Conservation (phyloP, 176 grass and related monocot genomes). For the Secale cereale region DNA sequence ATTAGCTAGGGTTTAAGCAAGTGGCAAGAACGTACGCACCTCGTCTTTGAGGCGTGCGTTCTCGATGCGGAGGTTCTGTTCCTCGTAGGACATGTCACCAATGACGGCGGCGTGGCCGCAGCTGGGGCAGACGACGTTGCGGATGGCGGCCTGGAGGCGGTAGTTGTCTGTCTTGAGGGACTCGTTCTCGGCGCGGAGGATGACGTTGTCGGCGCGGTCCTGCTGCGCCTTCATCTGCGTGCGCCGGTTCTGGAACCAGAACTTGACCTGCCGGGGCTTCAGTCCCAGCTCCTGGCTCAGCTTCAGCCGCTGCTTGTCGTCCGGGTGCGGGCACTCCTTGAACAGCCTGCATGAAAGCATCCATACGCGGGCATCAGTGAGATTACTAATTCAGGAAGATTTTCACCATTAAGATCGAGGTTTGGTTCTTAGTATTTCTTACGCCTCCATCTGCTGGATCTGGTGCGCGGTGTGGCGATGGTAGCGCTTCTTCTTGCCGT, state of each 20-base stretch:
- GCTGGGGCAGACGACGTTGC: conserved; percentile 87
- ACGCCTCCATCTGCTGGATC: conserved; percentile 99
- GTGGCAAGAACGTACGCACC: conserved; percentile 26
- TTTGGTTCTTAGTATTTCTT: neutral
- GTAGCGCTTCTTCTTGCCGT: conserved; percentile 92
- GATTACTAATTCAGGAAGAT: neutral
- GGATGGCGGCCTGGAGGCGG: conserved; percentile 82
- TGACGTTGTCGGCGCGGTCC: conserved; percentile 81
- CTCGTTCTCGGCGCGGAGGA: conserved; percentile 89
- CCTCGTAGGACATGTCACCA: conserved; percentile 82
- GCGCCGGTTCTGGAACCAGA: conserved; percentile 99
- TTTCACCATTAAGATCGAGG: neutral
- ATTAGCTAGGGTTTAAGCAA: conserved; percentile 5
- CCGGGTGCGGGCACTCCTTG: conserved; percentile 97
- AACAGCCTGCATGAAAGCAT: conserved; percentile 55
- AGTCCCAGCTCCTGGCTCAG: conserved; percentile 91
- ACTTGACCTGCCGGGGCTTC: conserved; percentile 95
- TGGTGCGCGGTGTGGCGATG: conserved; percentile 96
- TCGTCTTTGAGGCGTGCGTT: conserved; percentile 94
- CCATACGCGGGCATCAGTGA: neutral
- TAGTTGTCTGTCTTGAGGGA: conserved; percentile 86
- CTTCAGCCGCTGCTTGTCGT: conserved; percentile 97
- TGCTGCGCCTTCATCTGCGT: conserved; percentile 99
- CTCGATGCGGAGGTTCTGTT: conserved; percentile 93
- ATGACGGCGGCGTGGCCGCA: conserved; percentile 92